Evolutionary conservation across 2,329 filamentous ascomycete genomes (phyloP).

Genomic region (Monilinia aucupariae): DNA sequence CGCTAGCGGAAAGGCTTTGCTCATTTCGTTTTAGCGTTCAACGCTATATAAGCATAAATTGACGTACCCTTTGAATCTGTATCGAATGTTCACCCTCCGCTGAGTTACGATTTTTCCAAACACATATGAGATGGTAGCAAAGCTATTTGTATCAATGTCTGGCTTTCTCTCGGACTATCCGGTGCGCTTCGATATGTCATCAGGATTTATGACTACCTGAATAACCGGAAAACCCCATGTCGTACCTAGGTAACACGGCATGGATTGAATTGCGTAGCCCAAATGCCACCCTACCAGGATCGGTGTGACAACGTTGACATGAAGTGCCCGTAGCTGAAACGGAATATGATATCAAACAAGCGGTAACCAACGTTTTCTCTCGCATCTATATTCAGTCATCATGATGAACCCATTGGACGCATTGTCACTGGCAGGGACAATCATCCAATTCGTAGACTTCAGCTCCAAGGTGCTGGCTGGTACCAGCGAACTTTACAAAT

Average conservation of each 20-base stretch:
- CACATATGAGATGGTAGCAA: neutral
- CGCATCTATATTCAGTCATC: neutral
- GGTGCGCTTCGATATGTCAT: neutral
- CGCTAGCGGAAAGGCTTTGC: neutral
- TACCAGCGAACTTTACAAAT: slow-evolving; percentile 14
- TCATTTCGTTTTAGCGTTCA: neutral
- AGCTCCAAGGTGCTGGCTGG: slow-evolving; percentile 17
- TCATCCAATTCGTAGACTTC: slow-evolving; percentile 23
- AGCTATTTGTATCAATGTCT: neutral
- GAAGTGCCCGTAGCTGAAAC: neutral
- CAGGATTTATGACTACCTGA: neutral
- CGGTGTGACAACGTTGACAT: neutral
- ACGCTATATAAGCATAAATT: neutral
- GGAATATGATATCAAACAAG: neutral
- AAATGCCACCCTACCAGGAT: neutral
- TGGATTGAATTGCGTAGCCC: neutral
- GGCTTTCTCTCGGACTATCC: neutral
- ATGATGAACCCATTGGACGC: slow-evolving; percentile 17
- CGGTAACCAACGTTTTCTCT: too few species aligned
- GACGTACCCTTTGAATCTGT: neutral
- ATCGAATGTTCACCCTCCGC: neutral
- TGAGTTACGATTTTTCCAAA: neutral
- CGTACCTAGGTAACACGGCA: neutral
- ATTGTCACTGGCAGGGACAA: slow-evolving; percentile 14
- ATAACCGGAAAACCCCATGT: neutral